A percentile compares a stretch with the other conserved stretches of the same genome.
Evolutionary conservation across 2,329 filamentous ascomycete species (phyloP).

Genomic region (Metarhizium robertsii): DNA sequence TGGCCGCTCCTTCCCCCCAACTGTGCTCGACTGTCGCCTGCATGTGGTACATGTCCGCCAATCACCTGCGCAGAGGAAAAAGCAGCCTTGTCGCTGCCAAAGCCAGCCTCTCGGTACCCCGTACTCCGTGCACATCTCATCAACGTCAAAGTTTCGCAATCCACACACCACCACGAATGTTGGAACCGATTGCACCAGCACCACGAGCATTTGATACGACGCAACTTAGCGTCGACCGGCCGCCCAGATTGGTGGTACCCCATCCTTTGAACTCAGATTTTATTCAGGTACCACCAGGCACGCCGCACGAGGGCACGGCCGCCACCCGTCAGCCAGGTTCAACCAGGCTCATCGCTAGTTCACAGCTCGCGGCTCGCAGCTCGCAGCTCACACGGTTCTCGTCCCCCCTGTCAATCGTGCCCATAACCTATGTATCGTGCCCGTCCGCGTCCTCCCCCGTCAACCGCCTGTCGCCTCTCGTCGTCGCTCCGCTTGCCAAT

Average conservation of each 20-base stretch:
- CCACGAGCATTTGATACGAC: too few relatives aligned
- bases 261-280: neutral
- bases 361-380: too few relatives aligned
- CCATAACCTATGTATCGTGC: too few relatives aligned
- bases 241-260: neutral
- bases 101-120: too few relatives aligned
- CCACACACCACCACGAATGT: neutral
- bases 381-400: too few relatives aligned
- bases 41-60: neutral
- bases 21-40: neutral
- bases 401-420: too few relatives aligned
- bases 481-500: conserved; percentile 2
- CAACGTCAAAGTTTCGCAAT: neutral
- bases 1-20: neutral
- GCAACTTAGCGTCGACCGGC: neutral
- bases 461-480: neutral
- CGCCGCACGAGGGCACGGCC: neutral
- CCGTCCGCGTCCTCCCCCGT: too few relatives aligned
- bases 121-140: too few relatives aligned
- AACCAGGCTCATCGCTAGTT: neutral
- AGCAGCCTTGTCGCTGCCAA: too few relatives aligned
- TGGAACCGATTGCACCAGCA: neutral
- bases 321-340: neutral
- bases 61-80: too few relatives aligned
- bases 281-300: too few relatives aligned